These are phyloP conservation scores for Spongospora subterranea DNA, from an alignment of 208 protist species.

Conservation along the genomic window DNA sequence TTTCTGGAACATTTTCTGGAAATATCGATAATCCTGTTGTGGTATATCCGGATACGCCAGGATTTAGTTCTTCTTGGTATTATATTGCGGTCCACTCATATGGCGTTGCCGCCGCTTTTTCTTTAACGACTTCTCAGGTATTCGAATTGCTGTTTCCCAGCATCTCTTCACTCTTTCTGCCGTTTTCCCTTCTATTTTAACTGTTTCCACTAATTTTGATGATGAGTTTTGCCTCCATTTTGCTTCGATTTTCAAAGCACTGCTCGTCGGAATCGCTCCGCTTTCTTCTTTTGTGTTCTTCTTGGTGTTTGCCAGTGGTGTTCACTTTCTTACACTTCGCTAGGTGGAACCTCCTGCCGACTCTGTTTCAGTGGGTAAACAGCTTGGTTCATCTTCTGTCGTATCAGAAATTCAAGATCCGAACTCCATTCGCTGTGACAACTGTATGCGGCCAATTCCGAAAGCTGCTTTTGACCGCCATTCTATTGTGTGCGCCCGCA, in stretches of 20 bases:
- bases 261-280: too few species aligned
- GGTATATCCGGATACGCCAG: not conserved
- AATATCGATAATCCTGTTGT: not conserved
- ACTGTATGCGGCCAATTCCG: not conserved
- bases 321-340: too few species aligned
- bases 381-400: too few species aligned
- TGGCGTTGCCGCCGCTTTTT: not conserved
- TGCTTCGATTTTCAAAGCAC: too few species aligned
- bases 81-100: conserved; percentile 46
- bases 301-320: too few species aligned
- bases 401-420: not conserved
- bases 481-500: conserved; percentile 34
- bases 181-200: too few species aligned
- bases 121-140: not conserved
- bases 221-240: too few species aligned
- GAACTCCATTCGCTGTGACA: not conserved
- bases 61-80: not conserved
- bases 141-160: not conserved
- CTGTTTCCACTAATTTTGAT: too few species aligned
- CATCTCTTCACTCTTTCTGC: not conserved
- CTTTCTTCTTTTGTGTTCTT: too few species aligned
- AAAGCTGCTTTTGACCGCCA: not conserved
- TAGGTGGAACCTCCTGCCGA: too few species aligned
- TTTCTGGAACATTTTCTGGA: not conserved
- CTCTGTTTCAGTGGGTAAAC: too few species aligned